Conservation (phyloP, 2,329 filamentous ascomycete species). For the Pseudogymnoascus sp. region DNA sequence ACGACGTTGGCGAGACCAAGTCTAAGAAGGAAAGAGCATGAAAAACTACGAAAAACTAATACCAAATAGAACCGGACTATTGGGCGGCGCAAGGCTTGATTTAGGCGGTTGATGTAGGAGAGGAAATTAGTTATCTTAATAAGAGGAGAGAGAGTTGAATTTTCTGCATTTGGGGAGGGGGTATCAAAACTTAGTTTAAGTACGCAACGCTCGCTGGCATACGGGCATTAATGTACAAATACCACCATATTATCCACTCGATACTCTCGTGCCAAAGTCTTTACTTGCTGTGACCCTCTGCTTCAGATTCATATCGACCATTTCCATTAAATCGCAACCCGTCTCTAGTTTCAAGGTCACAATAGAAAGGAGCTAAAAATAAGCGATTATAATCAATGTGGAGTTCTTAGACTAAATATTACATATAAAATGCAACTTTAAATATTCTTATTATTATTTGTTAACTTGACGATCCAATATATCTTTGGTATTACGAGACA, state of each 20-base stretch:
- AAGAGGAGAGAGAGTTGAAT: neutral
- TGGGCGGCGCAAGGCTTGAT: neutral
- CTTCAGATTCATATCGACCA: neutral
- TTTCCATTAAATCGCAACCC: neutral
- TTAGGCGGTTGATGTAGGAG: neutral
- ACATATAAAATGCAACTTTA: no score
- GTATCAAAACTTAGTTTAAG: neutral
- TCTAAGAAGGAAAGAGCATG: neutral
- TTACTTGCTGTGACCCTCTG: neutral
- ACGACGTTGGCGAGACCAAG: neutral
- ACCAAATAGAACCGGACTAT: slow-evolving; percentile 7
- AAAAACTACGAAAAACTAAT: slow-evolving; percentile 7
- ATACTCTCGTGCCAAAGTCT: neutral
- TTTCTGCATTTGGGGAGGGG: slow-evolving; percentile 1
- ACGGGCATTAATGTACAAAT: slow-evolving; percentile 7
- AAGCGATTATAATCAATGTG: neutral
- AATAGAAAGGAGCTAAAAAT: no score
- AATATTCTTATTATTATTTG: no score
- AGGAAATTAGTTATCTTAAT: slow-evolving; percentile 3
- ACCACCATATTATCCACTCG: neutral
- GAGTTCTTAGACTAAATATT: neutral
- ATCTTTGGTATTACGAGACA: no score
- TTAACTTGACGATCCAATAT: no score
- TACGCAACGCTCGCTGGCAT: neutral
- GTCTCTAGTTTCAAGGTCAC: neutral